A percentile compares a stretch with the other conserved stretches of the same genome.
Conservation (phyloP, 192 early-diverging fungal genomes). For the Chytriomyces confervae region DNA sequence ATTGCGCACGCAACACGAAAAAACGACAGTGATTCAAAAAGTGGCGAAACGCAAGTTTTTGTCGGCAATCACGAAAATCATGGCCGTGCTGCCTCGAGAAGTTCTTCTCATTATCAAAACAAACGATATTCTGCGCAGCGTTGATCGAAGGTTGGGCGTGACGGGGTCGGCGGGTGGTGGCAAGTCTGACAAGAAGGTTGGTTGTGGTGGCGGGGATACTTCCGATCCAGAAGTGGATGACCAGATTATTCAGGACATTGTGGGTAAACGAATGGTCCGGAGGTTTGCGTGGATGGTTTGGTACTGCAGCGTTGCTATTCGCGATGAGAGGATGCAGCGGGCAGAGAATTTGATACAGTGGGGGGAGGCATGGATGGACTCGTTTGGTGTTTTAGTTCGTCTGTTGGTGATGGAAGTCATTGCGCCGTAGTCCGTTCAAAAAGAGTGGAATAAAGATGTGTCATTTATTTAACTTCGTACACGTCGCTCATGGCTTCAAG, state of each 20-base stretch:
- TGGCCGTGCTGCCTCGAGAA: constrained; percentile 84
- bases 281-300: constrained; percentile 26
- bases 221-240: neutral
- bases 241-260: neutral
- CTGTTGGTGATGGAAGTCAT: constrained; percentile 10
- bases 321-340: constrained; percentile 14
- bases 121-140: constrained; percentile 82
- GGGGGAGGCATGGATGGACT: constrained; percentile 14
- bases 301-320: constrained; percentile 23
- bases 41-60: constrained; percentile 63
- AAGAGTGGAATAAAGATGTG: neutral
- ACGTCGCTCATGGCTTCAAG: constrained; percentile 73
- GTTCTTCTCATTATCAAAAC: constrained; percentile 89
- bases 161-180: constrained; percentile 2
- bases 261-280: constrained; percentile 23
- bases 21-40: constrained; percentile 60
- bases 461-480: constrained; percentile 58
- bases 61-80: constrained; percentile 76
- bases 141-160: constrained; percentile 55
- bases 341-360: neutral
- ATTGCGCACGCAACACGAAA: constrained; percentile 51
- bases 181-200: neutral
- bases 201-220: neutral
- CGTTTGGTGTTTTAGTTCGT: constrained; percentile 17
- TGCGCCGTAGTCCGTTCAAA: neutral